Conservation (phyloP, 345 rosid species). For the Boechera divaricarpa region DNA sequence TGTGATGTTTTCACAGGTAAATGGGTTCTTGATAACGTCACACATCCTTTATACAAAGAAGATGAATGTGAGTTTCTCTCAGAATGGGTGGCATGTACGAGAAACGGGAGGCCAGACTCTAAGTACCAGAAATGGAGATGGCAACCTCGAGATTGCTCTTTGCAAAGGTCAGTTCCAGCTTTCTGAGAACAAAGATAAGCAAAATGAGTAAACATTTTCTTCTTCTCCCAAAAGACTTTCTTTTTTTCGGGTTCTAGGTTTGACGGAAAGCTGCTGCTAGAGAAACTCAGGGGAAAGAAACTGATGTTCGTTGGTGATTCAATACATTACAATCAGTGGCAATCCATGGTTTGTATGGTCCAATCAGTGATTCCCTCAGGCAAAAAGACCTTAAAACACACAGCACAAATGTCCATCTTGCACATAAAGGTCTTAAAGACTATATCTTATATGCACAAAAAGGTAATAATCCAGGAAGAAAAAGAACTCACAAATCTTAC, state of each 20-base stretch:
- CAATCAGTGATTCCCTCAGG: slow-evolving; percentile 53
- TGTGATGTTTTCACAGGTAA: slow-evolving; percentile 82
- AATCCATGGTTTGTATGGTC: slow-evolving; percentile 69
- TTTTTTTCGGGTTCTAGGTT: slow-evolving; percentile 49
- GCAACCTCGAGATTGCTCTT: slow-evolving; percentile 87
- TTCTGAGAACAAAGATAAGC: not conserved
- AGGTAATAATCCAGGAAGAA: slow-evolving; percentile 1
- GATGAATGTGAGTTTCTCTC: slow-evolving; percentile 72
- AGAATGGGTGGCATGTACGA: slow-evolving; percentile 66
- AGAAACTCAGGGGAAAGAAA: slow-evolving; percentile 66
- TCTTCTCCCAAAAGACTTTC: not conserved
- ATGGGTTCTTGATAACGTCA: slow-evolving; percentile 73
- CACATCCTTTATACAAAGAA: slow-evolving; percentile 75
- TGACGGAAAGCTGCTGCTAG: slow-evolving; percentile 55
- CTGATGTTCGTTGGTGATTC: slow-evolving; percentile 77
- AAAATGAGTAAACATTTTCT: not conserved
- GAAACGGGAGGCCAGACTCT: slow-evolving; percentile 86
- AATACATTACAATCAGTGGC: slow-evolving; percentile 66
- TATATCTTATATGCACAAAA: slow-evolving; percentile 14
- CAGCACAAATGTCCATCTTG: slow-evolving; percentile 47
- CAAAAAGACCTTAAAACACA: slow-evolving; percentile 52
- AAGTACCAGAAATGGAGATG: slow-evolving; percentile 91
- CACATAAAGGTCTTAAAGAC: slow-evolving; percentile 49
- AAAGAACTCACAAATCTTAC: slow-evolving; percentile 3
- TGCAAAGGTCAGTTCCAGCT: slow-evolving; percentile 62